These are phyloP conservation scores for Pseudoscleropodium purum DNA, from an alignment of 225 moss, liverwort and hornwort species.

Conservation along the genomic window DNA sequence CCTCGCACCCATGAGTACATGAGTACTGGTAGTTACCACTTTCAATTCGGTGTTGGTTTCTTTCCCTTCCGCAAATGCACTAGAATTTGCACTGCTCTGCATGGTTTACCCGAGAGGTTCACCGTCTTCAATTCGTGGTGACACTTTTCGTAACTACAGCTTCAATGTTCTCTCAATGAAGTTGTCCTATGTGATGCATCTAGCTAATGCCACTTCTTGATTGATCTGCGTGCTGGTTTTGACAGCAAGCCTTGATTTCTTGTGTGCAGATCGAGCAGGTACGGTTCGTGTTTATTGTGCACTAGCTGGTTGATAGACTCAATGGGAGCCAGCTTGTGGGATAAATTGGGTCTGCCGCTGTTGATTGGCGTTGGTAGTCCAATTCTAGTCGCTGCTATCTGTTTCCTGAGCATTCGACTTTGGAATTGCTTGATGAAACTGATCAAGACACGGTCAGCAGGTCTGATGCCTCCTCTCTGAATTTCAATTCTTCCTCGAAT, in stretches of 20 bases:
- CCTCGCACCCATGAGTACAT: too few species aligned
- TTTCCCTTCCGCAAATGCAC: background rate
- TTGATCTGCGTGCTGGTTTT: background rate
- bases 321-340: background rate
- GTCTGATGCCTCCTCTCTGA: background rate
- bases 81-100: too few species aligned
- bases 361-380: background rate
- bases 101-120: too few species aligned
- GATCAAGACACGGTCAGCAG: too few species aligned
- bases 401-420: too few species aligned
- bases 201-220: background rate
- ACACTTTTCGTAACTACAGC: too few species aligned
- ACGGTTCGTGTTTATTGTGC: background rate
- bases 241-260: background rate
- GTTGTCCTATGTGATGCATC: background rate
- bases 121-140: too few species aligned
- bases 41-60: background rate
- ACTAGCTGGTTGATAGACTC: background rate
- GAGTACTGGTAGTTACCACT: too few species aligned
- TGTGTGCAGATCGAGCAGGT: background rate
- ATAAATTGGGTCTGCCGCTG: background rate
- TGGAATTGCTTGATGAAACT: too few species aligned
- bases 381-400: too few species aligned
- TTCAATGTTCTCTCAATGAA: background rate
- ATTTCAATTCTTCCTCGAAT: background rate